Evolutionary conservation across 345 rosid species (phyloP), one percentile per base, ranked within the genome.

Genomic region (Diplotaxis tenuifolia): DNA sequence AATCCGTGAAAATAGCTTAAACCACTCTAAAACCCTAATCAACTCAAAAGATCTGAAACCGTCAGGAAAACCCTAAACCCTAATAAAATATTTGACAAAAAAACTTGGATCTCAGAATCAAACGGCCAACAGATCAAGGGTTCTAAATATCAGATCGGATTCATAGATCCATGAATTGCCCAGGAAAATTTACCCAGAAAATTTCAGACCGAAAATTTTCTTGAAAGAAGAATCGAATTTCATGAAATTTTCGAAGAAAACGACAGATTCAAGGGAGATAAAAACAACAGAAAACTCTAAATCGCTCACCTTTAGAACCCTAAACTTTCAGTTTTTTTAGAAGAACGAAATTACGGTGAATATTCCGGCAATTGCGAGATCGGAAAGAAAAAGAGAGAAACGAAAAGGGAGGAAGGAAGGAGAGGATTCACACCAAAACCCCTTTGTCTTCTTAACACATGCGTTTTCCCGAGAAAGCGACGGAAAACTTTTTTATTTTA

Each of bases 281-380:
- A 9, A 25, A 58, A 21, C n/a, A 20, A 45, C 0, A 0, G 3
- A 58, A 45, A 25, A 8, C 55, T 36, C n/a, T 8, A 53, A 53
- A 20, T 1, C 2, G 36, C 71, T 47, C 71, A 70, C 71, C 71
- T 76, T 63, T 5, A 54, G 1, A 27, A 53, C 54, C 54, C 21
- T 18, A 62, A 68, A 9, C 55, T 60, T 45, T 68, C n/a, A 68
- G 42, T 38, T 40, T 52, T 56, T 16, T 16, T 15, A 20, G 22
- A 34, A 16, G 16, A 71, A 36, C n/a, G 9, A 47, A 71, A 20
- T 9, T 3, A 58, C 16, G 15, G 20, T 18, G 7, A 15, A 71
- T 75, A 79, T 68, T 29, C 42, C 70, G 67, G 74, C 36, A 81
- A 81, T 78, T 73, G 47, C 40, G 76, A 79, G 88, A 83, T 83